Evolutionary conservation across 2,329 filamentous ascomycete species (phyloP), one percentile per base, ranked within the genome.

Genomic region (Microdochium bolleyi): DNA sequence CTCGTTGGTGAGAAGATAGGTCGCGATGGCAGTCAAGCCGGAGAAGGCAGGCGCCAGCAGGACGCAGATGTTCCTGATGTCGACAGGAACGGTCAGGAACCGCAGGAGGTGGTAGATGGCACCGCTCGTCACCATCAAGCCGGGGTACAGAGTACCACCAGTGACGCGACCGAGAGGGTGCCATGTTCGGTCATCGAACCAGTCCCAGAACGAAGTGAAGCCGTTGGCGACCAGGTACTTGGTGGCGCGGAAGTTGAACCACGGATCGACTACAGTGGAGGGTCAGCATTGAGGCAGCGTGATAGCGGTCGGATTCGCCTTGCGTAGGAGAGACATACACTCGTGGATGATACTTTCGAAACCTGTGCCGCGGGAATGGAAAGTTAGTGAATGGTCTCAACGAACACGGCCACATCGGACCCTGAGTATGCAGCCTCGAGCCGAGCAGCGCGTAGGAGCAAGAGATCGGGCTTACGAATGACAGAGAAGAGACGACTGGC

Each of bases 321-420:
- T 24, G 60, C 54, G 54, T 51, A 24, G 55, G 51, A 41, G 50
- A 52, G 58, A 87, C 91, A 73, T 70, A 96, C 94, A 99, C 80
- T 99, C 94, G 80, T 99, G 94, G 67, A 99, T 99, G 67, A 99
- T 99, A 75, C 90, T 96, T 76, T 99, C 94, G 69, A 99, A 99
- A 61, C 89, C 89, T 92, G 64, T 13, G 53, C 49, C 55, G 52
- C 53, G 24, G 38, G 22, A 16, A 24, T 60, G 74, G 68, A 72
- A 70, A 59, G 61, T 50, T 14, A 53, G 25, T 52, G 38, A 46
- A 13, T 24, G 2, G 44, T 32, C 19, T 21, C 19, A 49, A 10
- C 49, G 27, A 46, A 54, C 44, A n/a, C 32, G 3, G n/a, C n/a
- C n/a, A n/a, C n/a, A n/a, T n/a, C 44, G 50, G 14, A 49, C 3